Conservation (phyloP, 345 rosid genomes). For the Citrus reticulata region DNA sequence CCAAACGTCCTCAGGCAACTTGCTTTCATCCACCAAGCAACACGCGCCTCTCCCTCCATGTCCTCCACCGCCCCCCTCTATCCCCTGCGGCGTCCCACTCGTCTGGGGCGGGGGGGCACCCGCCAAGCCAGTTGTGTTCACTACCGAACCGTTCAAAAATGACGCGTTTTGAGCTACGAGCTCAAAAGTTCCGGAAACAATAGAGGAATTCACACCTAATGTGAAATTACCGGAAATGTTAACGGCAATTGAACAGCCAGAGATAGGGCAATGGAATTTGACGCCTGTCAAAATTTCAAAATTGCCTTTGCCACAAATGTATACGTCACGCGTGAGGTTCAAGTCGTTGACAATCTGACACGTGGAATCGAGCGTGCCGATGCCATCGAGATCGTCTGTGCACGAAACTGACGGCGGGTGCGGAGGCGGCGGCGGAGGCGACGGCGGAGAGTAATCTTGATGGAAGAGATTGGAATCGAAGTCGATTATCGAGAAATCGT, state of each 20-base stretch:
- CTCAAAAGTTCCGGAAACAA: constrained; percentile 67
- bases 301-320: constrained; percentile 82
- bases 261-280: constrained; percentile 54
- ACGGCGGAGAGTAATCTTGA: constrained; percentile 95
- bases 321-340: constrained; percentile 77
- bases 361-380: constrained; percentile 76
- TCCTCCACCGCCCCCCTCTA: constrained; percentile 93
- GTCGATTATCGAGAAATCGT: constrained; percentile 39
- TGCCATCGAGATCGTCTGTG: constrained; percentile 83
- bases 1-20: constrained; percentile 95
- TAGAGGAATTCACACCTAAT: constrained; percentile 57
- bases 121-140: constrained; percentile 80
- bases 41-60: constrained; percentile 98
- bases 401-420: constrained; percentile 90
- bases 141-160: constrained; percentile 56
- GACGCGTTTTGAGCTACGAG: constrained; percentile 66
- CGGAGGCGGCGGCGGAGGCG: constrained; percentile 98
- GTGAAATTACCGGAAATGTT: constrained; percentile 80
- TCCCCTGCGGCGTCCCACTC: constrained; percentile 89
- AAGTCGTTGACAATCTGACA: constrained; percentile 84
- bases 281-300: constrained; percentile 70
- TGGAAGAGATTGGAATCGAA: constrained; percentile 50
- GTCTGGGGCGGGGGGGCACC: constrained; percentile 92
- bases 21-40: constrained; percentile 57
- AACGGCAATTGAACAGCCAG: constrained; percentile 71